Conservation (phyloP, 1,284 basidiomycete genomes). For the Amylostereum chailletii region DNA sequence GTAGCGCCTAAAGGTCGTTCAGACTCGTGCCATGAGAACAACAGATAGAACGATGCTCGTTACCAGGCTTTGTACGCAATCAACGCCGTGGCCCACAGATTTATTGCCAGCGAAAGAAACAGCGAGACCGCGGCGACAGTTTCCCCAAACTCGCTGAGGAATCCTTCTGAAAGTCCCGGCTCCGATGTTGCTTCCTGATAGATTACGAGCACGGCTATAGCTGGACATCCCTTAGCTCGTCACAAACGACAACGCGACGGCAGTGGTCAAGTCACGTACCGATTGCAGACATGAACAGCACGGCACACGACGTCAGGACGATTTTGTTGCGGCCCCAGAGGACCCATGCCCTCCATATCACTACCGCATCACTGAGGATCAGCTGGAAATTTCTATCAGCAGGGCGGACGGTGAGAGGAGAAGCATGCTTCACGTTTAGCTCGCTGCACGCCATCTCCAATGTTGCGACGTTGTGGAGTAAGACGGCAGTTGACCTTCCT, state of each 20-base stretch:
- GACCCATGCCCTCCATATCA: not conserved
- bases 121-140: not conserved
- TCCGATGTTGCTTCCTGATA: not conserved
- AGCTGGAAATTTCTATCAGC: not conserved
- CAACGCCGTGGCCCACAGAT: not conserved
- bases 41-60: too few species aligned
- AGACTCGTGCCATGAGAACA: not conserved
- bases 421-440: too few species aligned
- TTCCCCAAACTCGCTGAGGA: not conserved
- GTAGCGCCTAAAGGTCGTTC: not conserved
- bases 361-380: not conserved
- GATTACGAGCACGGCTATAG: not conserved
- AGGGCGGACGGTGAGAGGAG: too few species aligned
- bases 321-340: not conserved
- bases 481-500: too few species aligned
- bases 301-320: not conserved
- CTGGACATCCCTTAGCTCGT: not conserved
- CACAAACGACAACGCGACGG: too few species aligned
- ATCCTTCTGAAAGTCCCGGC: not conserved
- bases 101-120: not conserved
- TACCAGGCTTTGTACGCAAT: not conserved
- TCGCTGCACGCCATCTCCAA: too few species aligned
- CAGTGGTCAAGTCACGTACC: not conserved
- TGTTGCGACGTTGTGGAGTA: too few species aligned
- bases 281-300: not conserved